Evolutionary conservation across 495 filamentous ascomycete genomes (phyloP), one percentile per base, ranked within the genome.

Genomic region (Aspergillus cavernicola): DNA sequence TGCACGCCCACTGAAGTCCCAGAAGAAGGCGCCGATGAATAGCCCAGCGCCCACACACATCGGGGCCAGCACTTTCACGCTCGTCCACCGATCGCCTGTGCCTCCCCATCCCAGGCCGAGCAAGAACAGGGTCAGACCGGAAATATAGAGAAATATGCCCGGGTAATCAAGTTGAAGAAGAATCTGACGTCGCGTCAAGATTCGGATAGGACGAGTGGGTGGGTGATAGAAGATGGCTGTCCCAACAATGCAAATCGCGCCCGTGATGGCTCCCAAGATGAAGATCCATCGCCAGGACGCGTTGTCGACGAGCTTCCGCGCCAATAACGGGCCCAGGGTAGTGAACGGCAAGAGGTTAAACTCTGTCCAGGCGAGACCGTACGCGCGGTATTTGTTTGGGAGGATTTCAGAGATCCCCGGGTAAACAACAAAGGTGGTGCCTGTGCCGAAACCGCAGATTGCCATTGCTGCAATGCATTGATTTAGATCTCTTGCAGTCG

Each of bases 41-140:
- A 28, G n/a, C 20, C 2, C 19, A 5, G 28, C n/a, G 13, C 42
- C 42, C 10, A 16, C 28, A 6, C 22, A 23, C 6, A 50, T 50
- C 2, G 47, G 33, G 2, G 47, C 33, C 6, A 45, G 22, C n/a
- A 28, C 42, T 15, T 13, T 28, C 8, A 16, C 47, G 24, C 20
- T 50, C 6, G 11, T 22, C 33, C 47, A 50, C 6, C 32, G 47
- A 29, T 50, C 22, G 4, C 15, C 12, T 8, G 28, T 49, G 11
- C 32, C 45, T 3, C 45, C 45, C 45, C 45, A 49, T 11, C 29
- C 20, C 4, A 49, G 45, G 15, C 45, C 45, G 28, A 49, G 15
- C 19, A 49, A 15, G 45, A 49, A 49, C 12, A 49, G 31, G 3
- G 31, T 36, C 24, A 16, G 23, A 5, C 45, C 45, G 29, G 45